These are phyloP conservation scores for Sporobolomyces pararoseus DNA, from an alignment of 768 basidiomycete genomes.

Conservation along the genomic window DNA sequence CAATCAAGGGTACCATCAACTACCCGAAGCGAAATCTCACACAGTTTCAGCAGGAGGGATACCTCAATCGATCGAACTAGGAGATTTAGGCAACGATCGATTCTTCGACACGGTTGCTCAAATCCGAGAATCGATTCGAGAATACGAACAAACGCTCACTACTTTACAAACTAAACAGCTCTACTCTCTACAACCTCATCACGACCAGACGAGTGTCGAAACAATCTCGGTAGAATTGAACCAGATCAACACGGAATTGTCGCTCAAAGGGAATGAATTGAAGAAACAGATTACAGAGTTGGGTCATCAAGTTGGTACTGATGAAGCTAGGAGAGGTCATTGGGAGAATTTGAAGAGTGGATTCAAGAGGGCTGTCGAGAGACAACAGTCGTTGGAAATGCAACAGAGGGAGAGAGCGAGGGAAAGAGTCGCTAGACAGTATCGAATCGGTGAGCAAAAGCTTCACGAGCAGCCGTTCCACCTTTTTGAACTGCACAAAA, in stretches of 20 bases:
- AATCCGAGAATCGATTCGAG: conserved; percentile 20
- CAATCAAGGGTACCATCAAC: conserved; percentile 16
- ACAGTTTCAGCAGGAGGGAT: conserved; percentile 26
- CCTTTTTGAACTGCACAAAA: too few species aligned
- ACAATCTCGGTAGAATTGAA: conserved; percentile 12
- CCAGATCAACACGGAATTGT: background rate
- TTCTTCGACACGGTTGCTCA: conserved; percentile 20
- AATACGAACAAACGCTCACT: background rate
- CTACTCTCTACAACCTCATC: background rate
- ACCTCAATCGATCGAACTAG: conserved; percentile 17
- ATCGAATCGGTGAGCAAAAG: conserved; percentile 15
- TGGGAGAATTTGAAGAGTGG: conserved; percentile 28
- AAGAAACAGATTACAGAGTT: background rate
- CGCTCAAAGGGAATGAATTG: background rate
- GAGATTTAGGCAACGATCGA: conserved; percentile 12
- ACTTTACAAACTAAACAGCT: background rate
- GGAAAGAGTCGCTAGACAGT: conserved; percentile 28
- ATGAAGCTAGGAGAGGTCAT: conserved; percentile 24
- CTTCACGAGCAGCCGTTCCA: background rate
- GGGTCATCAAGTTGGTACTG: conserved; percentile 13
- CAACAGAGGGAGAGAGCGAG: conserved; percentile 18
- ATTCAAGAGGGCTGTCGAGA: conserved; percentile 16
- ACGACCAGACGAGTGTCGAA: background rate
- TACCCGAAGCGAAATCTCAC: too few species aligned
- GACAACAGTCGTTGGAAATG: conserved; percentile 21